Percentiles rank a stretch among this genome's conserved stretches.
Conservation (phyloP, 108 stramenopile genomes). For the Nitzschia sp. region DNA sequence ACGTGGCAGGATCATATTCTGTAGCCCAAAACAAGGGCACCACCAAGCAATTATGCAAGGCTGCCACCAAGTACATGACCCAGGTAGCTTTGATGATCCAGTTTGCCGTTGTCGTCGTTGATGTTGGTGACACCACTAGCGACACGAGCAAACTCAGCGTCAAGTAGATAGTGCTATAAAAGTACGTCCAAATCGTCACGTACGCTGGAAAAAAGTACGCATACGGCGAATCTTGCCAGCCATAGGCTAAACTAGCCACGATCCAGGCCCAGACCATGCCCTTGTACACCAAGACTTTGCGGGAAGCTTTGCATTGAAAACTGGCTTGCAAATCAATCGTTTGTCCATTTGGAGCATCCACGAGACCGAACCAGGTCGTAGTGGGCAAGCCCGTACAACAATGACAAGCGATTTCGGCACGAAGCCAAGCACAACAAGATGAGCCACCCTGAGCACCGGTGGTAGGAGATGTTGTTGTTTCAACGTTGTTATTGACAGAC, state of each 20-base stretch:
- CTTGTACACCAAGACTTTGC: neutral
- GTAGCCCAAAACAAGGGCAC: conserved; percentile 7
- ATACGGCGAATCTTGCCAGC: neutral
- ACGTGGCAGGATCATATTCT: neutral
- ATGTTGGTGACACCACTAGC: neutral
- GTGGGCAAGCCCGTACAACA: neutral
- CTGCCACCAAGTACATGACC: conserved; percentile 15
- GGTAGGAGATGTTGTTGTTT: too few species aligned
- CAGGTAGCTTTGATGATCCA: conserved; percentile 2
- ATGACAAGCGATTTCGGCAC: neutral
- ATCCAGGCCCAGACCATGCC: neutral
- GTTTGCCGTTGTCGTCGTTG: neutral
- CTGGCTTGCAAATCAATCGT: conserved; percentile 8
- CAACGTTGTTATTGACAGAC: too few species aligned
- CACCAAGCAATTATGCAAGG: neutral
- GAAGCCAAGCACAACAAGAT: too few species aligned
- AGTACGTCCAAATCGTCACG: neutral
- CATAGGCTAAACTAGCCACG: neutral
- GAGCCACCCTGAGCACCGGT: too few species aligned
- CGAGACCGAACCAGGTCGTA: neutral
- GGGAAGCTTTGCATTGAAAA: neutral
- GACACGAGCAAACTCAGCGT: neutral
- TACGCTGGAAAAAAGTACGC: neutral
- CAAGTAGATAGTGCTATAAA: neutral
- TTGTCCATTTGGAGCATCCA: neutral